Base-by-base conservation (phyloP, 202 grass and related monocot genomes). In the Setaria italica region DNA sequence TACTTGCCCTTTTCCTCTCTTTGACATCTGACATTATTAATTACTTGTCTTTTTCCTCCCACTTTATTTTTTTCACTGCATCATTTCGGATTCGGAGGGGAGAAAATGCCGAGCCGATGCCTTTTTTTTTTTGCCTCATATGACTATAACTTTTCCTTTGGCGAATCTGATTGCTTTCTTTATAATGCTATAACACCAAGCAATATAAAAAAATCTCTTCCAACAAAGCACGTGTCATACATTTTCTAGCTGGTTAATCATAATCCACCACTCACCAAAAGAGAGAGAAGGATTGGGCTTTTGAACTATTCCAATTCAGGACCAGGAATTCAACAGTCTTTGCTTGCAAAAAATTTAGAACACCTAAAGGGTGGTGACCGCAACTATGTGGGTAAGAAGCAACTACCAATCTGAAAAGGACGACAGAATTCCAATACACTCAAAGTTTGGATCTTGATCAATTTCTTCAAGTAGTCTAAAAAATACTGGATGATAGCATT, bases 251-350 rank as follows among this genome's bases (percentile, higher is more conserved):
- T 33, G 13, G 10, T 66, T 79, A 80, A 66, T 33, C 19, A 62
- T 32, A 62, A 62, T 62, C 11, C 11, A 60, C 59, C 60, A 63
- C 29, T 63, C 11, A 14, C 29, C 60, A 33, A 63, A 63, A 63
- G 29, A 63, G 60, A 63, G 60, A 14, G 60, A 58, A 30, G 51
- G 72, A 55, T 37, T 11, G 16, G 4, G 30, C 30, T 34, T 55
- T 55, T 74, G 49, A 19, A 80, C 87, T 67, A 56, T 80, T 81
- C 70, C 45, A 64, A 25, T 60, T 17, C 60, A 85, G 21, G 6
- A 32, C 1, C 15, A 19, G 21, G 64, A 50, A 70, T 87, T 87
- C 80, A 72, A 46, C 66, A 72, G 80, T 88, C 57, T 71, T 77
- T 68, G 54, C 33, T 55, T 70, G 33, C 47, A 46, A 56, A 57